Conservation (phyloP, 23 red algal genomes). For the Gracilaria gracilis region DNA sequence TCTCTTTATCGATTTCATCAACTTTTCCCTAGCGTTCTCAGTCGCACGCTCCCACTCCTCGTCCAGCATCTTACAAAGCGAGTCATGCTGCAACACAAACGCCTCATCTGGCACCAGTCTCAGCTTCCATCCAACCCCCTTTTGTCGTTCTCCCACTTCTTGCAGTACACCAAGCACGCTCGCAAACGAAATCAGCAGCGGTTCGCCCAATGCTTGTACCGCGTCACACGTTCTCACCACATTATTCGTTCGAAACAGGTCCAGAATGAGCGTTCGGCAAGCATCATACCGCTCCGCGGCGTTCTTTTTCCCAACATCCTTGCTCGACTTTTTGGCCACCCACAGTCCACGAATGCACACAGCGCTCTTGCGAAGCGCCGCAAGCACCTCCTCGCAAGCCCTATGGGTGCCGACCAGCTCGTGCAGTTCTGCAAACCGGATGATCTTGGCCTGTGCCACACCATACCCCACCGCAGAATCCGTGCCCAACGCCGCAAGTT, state of each 20-base stretch:
- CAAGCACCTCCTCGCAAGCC: conserved; percentile 11
- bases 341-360: conserved; percentile 51
- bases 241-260: conserved; percentile 47
- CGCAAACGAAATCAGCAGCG: conserved; percentile 19
- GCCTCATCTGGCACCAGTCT: conserved; percentile 8
- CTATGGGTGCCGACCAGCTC: conserved; percentile 13
- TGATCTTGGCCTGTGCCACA: conserved; percentile 20
- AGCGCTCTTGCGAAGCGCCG: conserved; percentile 8
- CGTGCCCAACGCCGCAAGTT: conserved; percentile 14
- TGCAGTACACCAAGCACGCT: conserved; percentile 22
- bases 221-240: conserved; percentile 32
- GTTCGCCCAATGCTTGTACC: conserved; percentile 41
- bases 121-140: conserved; percentile 53
- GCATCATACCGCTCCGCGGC: conserved; percentile 45
- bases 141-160: conserved; percentile 49
- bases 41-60: conserved; percentile 43
- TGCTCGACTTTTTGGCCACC: conserved; percentile 36
- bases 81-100: conserved; percentile 33
- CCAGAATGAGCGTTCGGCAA: conserved; percentile 34
- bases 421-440: conserved; percentile 24
- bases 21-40: conserved; percentile 39
- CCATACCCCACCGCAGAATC: conserved; percentile 22
- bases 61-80: conserved; percentile 15
- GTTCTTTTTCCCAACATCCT: conserved; percentile 26
- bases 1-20: conserved; percentile 12